Evolutionary conservation across 768 basidiomycete genomes (phyloP).

Genomic region (Suillus alpinus): DNA sequence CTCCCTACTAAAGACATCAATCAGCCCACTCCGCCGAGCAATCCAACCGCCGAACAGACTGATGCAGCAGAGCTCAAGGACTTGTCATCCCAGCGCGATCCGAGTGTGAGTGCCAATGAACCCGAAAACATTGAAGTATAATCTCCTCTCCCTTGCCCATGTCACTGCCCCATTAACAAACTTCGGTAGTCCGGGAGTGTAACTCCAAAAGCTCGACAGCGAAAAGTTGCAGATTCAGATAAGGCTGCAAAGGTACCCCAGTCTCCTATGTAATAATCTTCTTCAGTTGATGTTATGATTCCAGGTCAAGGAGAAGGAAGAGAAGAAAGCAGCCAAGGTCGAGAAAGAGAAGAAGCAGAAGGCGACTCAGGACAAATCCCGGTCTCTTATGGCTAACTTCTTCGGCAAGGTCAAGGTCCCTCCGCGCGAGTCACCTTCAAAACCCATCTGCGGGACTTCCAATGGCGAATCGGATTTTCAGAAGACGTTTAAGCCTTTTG

Average conservation of each 20-base stretch:
- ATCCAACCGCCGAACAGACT: background rate
- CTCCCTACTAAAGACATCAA: constrained; percentile 34
- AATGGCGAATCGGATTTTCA: constrained; percentile 61
- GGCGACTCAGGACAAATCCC: constrained; percentile 69
- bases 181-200: constrained; percentile 20
- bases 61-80: constrained; percentile 24
- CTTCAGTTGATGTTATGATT: constrained; percentile 6
- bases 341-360: constrained; percentile 73
- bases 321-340: constrained; percentile 64
- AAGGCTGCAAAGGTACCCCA: constrained; percentile 35
- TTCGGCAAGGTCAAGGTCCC: constrained; percentile 61
- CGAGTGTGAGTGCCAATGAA: constrained; percentile 15
- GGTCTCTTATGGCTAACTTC: constrained; percentile 74
- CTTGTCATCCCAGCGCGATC: constrained; percentile 26
- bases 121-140: constrained; percentile 42
- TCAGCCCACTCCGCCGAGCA: constrained; percentile 15
- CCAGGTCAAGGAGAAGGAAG: constrained; percentile 67
- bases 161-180: constrained; percentile 8
- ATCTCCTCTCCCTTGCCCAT: background rate
- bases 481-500: constrained; percentile 74
- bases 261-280: background rate
- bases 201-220: constrained; percentile 38
- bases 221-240: constrained; percentile 54
- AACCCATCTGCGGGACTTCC: constrained; percentile 31
- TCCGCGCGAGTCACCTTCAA: constrained; percentile 19